Evolutionary conservation across 2,329 filamentous ascomycete genomes (phyloP), one percentile per base, ranked within the genome.

Genomic region (Diplodia scrobiculata): DNA sequence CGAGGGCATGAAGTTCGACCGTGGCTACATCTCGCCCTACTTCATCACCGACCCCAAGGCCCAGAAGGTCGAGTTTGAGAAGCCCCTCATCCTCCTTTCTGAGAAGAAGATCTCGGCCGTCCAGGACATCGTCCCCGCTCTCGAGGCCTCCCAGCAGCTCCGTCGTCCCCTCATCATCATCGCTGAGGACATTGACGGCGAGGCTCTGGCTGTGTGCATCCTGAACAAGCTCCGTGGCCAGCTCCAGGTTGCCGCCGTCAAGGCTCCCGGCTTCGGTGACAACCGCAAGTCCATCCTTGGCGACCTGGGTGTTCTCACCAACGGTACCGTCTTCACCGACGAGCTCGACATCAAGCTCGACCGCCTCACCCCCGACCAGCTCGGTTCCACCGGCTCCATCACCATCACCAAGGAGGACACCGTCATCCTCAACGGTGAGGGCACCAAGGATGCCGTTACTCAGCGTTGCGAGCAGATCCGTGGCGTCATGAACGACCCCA

Each of bases 81-180:
- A 99, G 87, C 95, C 95, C 71, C 83, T 99, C 78, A 95, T 99
- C 79, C 91, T 99, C 60, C 91, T 99, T 66, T 98, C 95, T 9
- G 95, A 99, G 88, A 98, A 97, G 91, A 99, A 99, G 89, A 99
- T 99, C 82, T 99, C 95, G 63, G 92, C 93, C 68, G 95, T 98
- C 68, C 94, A 98, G 84, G 95, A 99, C 81, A 98, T 99, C 77
- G 94, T 99, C 76, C 95, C 95, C 71, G 92, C 95, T 71, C 92
- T 99, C 67, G 95, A 99, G 85, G 92, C 92, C 72, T 98, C 95
- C 67, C 97, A 95, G 74, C 92, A 97, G 82, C 87, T 91, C 79
- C 93, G 95, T 80, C 91, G 95, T 71, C 95, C 95, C 70, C 90
- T 99, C 60, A 89, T 99, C 79, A 99, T 99, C 84, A 96, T 99